Conservation (phyloP, 2,329 filamentous ascomycete species). For the Ophidiomyces ophidiicola region DNA sequence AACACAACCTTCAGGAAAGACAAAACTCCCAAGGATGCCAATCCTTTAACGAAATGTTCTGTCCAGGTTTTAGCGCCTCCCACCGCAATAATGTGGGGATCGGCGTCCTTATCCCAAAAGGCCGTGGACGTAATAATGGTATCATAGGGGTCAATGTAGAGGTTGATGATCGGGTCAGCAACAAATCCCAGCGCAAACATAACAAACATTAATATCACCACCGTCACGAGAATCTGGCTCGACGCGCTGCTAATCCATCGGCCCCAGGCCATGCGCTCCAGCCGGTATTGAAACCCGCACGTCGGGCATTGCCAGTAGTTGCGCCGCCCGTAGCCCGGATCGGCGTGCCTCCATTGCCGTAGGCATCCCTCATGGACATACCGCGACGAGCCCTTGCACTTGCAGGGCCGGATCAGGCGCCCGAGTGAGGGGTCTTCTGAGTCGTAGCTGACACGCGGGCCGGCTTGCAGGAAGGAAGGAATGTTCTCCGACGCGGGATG, state of each 20-base stretch:
- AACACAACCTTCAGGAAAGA: conserved; percentile 73
- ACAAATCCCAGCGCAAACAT: conserved; percentile 81
- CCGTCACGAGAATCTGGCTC: conserved; percentile 58
- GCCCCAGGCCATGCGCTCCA: conserved; percentile 66
- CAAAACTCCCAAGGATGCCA: conserved; percentile 77
- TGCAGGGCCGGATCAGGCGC: conserved; percentile 75
- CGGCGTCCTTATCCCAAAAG: conserved; percentile 29
- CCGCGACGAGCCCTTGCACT: conserved; percentile 83
- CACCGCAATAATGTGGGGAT: conserved; percentile 29
- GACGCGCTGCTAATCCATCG: conserved; percentile 54
- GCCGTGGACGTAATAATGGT: conserved; percentile 37
- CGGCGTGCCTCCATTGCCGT: conserved; percentile 64
- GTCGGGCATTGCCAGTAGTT: conserved; percentile 84
- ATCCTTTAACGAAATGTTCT: conserved; percentile 76
- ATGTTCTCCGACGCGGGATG: conserved; percentile 42
- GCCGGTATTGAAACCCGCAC: conserved; percentile 69
- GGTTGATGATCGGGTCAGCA: conserved; percentile 80
- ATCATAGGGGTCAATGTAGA: conserved; percentile 69
- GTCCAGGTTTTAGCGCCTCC: conserved; percentile 53
- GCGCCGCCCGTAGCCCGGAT: conserved; percentile 50
- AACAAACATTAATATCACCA: conserved; percentile 55
- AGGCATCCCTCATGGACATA: conserved; percentile 92
- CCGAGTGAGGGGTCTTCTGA: conserved; percentile 63
- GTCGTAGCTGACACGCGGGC: conserved; percentile 53
- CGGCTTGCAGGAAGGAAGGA: conserved; percentile 45